Evolutionary conservation across 345 rosid species (phyloP), one percentile per base, ranked within the genome.

Genomic region (Abelmoschus esculentus): DNA sequence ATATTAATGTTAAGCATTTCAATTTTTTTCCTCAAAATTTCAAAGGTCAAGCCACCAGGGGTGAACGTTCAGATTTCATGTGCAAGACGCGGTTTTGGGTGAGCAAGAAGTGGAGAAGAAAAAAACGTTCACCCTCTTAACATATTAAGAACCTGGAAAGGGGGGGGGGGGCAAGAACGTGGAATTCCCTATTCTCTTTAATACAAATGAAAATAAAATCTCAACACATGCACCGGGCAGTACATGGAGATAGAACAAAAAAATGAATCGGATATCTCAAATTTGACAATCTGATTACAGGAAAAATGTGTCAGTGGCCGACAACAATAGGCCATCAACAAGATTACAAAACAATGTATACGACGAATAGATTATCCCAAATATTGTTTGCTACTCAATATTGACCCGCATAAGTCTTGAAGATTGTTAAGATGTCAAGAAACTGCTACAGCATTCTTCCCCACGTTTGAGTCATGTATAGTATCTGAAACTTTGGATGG

Each of bases 401-500:
- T 53, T 40, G 72, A 67, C 67, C 58, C 66, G 44, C 63, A 17
- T 6, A 58, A 22, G 26, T 6, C 6, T 55, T 8, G 2, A 53
- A 56, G 70, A 32, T 40, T 9, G 46, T 29, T 4, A 22, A 40
- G 49, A 59, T 69, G 74, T 88, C 85, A 90, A 5, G 89, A 84
- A 67, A 86, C 70, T 54, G 77, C 84, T 50, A 79, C 74, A 56
- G 76, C 74, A 46, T 62, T 80, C 65, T 65, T 81, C 72, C 22
- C 72, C 26, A 17, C 67, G 32, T 31, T 66, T 63, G 80, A 76
- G 46, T 83, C 83, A 66, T 75, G 69, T 69, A 86, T 61, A 11
- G 80, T 84, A 77, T 84, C 83, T 10, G 96, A 90, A 47, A 86
- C 91, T 77, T 78, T 86, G 76, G 87, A 76, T 9, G 95, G 92